Evolutionary conservation across 1,284 basidiomycete genomes (phyloP), one percentile per base, ranked within the genome.

Genomic region (Marasmius tenuissimus): DNA sequence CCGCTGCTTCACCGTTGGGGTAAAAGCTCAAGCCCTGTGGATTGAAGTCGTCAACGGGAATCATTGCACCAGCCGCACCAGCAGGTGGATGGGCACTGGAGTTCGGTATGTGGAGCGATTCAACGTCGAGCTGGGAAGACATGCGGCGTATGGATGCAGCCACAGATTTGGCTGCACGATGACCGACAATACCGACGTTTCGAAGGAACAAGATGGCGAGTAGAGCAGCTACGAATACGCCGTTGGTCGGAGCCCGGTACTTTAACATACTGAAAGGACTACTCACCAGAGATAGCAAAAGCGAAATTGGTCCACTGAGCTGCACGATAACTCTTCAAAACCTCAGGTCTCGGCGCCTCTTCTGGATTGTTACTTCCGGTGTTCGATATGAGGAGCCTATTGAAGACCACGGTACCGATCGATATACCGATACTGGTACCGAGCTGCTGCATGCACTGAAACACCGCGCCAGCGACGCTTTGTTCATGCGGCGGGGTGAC

Each of bases 401-500:
- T 60, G 37, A 58, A 63, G 1, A 61, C 62, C n/a, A 63, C 51
- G 2, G 62, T 61, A 6, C 56, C 58, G 12, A 63, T 59, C 14
- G 62, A 55, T 27, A 61, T 57, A n/a, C 62, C 62, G n/a, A 63
- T 11, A 22, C 59, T 52, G 11, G 62, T 61, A 33, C 62, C 62
- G 11, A 63, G 39, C 62, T 63, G 34, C 22, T 35, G 27, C 83
- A 92, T 87, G 34, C 88, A 90, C 68, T 91, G 88, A 72, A 91
- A 92, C 48, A 93, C 66, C 1, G 86, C 93, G 2, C 91, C 92
- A 0, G 89, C 87, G 1, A 94, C 81, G 69, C 85, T 88, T 72
- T 95, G 92, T 69, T 96, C 93, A 61, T 89, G 82, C 1, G 86
- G 87, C 1, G 83, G 73, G 2, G 86, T 83, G n/a, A 91, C 78